Evolutionary conservation across 2,329 filamentous ascomycete genomes (phyloP), one percentile per base, ranked within the genome.

Genomic region (Salinomyces thailandicus): DNA sequence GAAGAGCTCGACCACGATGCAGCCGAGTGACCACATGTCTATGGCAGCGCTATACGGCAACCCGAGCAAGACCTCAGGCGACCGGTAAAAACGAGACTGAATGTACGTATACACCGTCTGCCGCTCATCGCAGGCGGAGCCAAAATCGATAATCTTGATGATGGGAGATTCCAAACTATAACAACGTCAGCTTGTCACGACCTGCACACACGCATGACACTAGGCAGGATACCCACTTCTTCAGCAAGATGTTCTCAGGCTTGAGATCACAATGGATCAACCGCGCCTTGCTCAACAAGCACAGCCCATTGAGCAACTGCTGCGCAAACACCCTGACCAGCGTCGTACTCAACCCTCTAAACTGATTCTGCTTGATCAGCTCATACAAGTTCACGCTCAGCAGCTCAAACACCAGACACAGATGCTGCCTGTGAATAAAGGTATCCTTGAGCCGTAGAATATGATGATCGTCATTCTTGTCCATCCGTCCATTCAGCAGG

Each of bases 91-190:
- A 51, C 91, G 75, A 7, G 91, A 98, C 61, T 98, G 91, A 43
- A 98, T 98, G 60, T 98, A 98, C 5, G 91, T 98, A 61, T 98
- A 98, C 18, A 98, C 91, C 0, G 91, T 98, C 60, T 98, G 91
- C 34, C 91, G 79, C 64, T 98, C 91, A 60, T 98, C 91, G 61
- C 91, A 98, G 11, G 91, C 91, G 24, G 91, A 98, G 29, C 91
- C 91, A 57, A 98, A 98, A 70, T 98, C 91, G 59, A 98, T 98
- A 54, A 98, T 95, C 62, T 98, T 98, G 72, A 98, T 98, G 49
- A 98, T 96, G 3, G 91, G 91, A 53, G 89, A 96, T 61, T 98
- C 91, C 28, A 98, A 77, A 58, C 76, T 79, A 45, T 38, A 31
- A 41, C 18, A 38, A 27, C 18, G 28, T n/a, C n/a, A n/a, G n/a